phyloP scores from a whole-genome alignment of 257 asterid species.

The Mitragyna speciosa region DNA sequence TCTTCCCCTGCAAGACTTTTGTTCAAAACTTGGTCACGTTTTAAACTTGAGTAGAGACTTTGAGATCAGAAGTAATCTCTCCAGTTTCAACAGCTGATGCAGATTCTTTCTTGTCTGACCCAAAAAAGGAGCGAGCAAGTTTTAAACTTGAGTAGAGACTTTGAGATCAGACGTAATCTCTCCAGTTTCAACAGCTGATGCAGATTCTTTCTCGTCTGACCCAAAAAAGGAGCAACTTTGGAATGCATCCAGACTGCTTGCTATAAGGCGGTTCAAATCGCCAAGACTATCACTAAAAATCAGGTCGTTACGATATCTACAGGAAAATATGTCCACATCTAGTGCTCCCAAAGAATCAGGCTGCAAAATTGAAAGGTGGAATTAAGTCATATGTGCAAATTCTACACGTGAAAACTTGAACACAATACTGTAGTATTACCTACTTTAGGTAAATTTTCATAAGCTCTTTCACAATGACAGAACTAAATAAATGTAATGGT shows the following conservation, averaged over 20 bases:
- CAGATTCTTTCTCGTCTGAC: conserved; percentile 66
- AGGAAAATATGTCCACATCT: conserved; percentile 82
- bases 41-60: conserved; percentile 55
- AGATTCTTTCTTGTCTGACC: conserved; percentile 69
- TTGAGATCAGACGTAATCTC: conserved; percentile 51
- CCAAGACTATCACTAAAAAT: conserved; percentile 86
- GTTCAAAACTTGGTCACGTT: conserved; percentile 2
- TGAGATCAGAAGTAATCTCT: conserved; percentile 50
- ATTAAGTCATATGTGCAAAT: conserved; percentile 22
- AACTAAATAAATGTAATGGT: not conserved
- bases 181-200: conserved; percentile 52
- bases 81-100: conserved; percentile 53
- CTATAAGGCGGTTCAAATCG: conserved; percentile 83
- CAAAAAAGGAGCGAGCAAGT: conserved; percentile 89
- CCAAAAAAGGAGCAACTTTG: conserved; percentile 87
- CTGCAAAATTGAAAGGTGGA: conserved; percentile 45
- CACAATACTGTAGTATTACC: not conserved
- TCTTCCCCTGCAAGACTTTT: not conserved
- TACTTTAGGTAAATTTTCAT: not conserved
- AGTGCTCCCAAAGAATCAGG: conserved; percentile 92
- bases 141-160: conserved; percentile 53
- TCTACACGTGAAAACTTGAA: not conserved
- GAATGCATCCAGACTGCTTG: conserved; percentile 85
- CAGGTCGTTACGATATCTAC: conserved; percentile 82
- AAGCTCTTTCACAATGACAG: not conserved